Evolutionary conservation across 495 filamentous ascomycete genomes (phyloP), one percentile per base, ranked within the genome.

Genomic region (Aspergillus coremiiformis): DNA sequence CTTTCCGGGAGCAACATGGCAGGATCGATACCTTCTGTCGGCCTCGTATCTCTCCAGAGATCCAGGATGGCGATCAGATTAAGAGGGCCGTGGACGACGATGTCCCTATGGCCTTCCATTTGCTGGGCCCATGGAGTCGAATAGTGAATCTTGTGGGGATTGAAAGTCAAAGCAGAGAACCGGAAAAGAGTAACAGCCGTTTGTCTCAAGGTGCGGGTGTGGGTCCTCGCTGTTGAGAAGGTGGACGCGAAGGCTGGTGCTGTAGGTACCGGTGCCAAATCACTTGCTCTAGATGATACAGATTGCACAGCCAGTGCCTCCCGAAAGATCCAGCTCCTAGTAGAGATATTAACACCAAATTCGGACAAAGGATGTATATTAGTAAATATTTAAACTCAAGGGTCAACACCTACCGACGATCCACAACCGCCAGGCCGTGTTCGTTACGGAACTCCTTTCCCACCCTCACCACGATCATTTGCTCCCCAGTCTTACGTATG

Each of bases 111-210:
- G 0, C 79, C 79, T 51, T 86, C 83, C 14, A 84, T 71, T 12
- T 77, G 66, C 3, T 71, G 66, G 12, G 76, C 77, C 81, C 81
- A 85, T 4, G 73, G 67, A 3, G 69, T 62, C 30, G 81, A 82
- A 60, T 85, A 87, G 59, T 88, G 84, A 35, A 88, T 88, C 63
- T 80, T 85, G 57, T 87, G 85, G 0, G 74, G 79, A 53, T 87
- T 88, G 63, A 85, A 87, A 3, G 84, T 88, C 20, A 89, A 64
- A 0, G 85, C 85, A 0, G 81, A 84, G 70, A 88, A 89, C 4
- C 84, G 77, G 62, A 87, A 87, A 7, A 88, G 74, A 0, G 77
- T 76, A 5, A 78, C 73, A 3, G 76, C 69, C 0, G 81, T 81
- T 62, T 79, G 80, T 12, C 60, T 53, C 39, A 81, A 67, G 10